Base-by-base conservation (phyloP, 2,329 filamentous ascomycete species). In the Fusarium chlamydosporum region DNA sequence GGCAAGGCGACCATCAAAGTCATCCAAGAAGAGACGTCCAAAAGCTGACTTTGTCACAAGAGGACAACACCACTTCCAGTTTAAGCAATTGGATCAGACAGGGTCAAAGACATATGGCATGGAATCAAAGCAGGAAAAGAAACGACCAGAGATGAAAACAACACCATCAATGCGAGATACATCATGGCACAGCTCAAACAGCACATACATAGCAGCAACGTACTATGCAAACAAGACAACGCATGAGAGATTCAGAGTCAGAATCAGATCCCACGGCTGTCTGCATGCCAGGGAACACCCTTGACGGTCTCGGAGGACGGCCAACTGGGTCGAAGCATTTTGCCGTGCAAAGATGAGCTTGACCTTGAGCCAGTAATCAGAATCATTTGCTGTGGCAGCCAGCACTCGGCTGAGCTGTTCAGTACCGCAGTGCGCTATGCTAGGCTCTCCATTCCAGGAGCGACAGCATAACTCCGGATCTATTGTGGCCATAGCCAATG, bases 181-280 rank as follows among this genome's bases (percentile, higher is more conserved):
- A 60, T 60, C 67, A 69, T 53, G 37, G 41, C 57, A 68, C 50
- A 57, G 35, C 31, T 34, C 41, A 63, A 34, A 53, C 57, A 70
- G 45, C 67, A 59, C 61, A 65, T 31, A 45, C 52, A 59, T 29
- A 37, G 45, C 27, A 41, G 51, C 40, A 65, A 47, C 61, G 65
- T 48, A 41, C 66, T 70, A 63, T 61, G 37, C 43, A 40, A 45
- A 57, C 61, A 62, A 43, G 42, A 63, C 66, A 69, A 63, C 66
- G 57, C 52, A 68, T 47, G 65, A 68, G 58, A 29, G 58, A 29
- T 43, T 34, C 57, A 62, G 26, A 46, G 48, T 27, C 47, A 56
- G 59, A 64, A 56, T 48, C 56, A 63, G 53, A 69, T 71, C 34
- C 45, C 53, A 55, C 53, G 53, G 48, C 60, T 31, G 40, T 59